Percentiles rank a stretch among this genome's conserved stretches.
These are phyloP conservation scores for Leccinum disarticulatum DNA, from an alignment of 768 basidiomycete species.

Conservation along the genomic window DNA sequence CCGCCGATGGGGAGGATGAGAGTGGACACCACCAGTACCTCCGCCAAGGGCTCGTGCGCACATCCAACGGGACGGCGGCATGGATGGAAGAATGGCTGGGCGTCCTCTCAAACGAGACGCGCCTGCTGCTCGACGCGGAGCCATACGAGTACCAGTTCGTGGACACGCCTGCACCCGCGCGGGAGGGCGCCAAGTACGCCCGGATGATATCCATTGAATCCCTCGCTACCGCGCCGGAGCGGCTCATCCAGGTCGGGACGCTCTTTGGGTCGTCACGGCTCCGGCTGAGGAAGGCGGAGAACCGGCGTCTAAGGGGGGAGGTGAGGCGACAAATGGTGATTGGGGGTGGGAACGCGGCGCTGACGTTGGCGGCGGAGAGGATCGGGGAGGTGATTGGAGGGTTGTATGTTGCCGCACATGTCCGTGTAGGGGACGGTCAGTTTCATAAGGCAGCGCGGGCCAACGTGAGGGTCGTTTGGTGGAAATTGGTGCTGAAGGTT, in stretches of 20 bases:
- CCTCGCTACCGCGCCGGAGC: constrained; percentile 30
- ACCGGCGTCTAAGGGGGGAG: constrained; percentile 42
- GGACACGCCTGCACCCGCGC: constrained; percentile 11
- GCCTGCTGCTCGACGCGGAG: constrained; percentile 49
- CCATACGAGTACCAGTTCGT: constrained; percentile 50
- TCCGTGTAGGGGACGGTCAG: constrained; percentile 67
- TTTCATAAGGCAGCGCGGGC: constrained; percentile 45
- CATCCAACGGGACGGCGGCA: constrained; percentile 48
- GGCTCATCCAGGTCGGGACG: constrained; percentile 68
- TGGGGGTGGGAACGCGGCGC: constrained; percentile 47
- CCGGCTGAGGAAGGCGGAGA: constrained; percentile 42
- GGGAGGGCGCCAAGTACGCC: constrained; percentile 15
- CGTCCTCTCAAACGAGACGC: constrained; percentile 40
- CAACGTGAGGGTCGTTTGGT: constrained; percentile 55
- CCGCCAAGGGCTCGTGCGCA: constrained; percentile 45
- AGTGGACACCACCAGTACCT: too few species aligned
- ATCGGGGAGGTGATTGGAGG: constrained; percentile 47
- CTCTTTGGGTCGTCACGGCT: constrained; percentile 77
- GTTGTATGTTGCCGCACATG: constrained; percentile 60
- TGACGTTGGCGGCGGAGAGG: constrained; percentile 42
- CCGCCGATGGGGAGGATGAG: constrained; percentile 1
- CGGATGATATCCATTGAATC: constrained; percentile 6
- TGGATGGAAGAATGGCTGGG: constrained; percentile 21
- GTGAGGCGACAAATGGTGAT: constrained; percentile 61
- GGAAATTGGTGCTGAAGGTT: constrained; percentile 50